These are phyloP conservation scores for Termitomyces sp. DNA, from an alignment of 1,284 basidiomycete species.

Conservation along the genomic window DNA sequence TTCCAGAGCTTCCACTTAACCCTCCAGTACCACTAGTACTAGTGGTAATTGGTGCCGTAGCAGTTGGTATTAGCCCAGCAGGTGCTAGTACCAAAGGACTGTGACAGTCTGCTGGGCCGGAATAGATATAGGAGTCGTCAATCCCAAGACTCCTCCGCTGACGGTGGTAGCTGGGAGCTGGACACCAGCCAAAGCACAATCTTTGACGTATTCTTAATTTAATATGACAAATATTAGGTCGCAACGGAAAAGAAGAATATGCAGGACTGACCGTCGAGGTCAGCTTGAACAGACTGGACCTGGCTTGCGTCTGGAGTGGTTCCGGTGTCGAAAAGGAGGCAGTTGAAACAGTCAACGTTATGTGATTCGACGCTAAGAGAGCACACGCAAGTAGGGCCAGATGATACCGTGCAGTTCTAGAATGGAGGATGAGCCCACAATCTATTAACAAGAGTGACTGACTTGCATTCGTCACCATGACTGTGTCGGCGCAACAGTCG, in stretches of 20 bases:
- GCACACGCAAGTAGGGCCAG: constrained; percentile 7
- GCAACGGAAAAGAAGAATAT: no score
- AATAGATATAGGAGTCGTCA: not conserved
- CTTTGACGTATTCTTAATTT: constrained; percentile 7
- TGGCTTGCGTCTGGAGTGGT: not conserved
- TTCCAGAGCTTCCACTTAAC: not conserved
- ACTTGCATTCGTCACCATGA: constrained; percentile 9
- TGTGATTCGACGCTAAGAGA: not conserved
- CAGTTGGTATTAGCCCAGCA: not conserved
- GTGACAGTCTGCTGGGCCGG: not conserved
- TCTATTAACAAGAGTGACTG: not conserved
- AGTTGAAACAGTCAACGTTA: constrained; percentile 14
- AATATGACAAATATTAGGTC: not conserved
- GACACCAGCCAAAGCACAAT: constrained; percentile 9
- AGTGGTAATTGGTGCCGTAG: not conserved
- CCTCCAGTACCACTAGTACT: not conserved
- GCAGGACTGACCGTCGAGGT: constrained; percentile 12
- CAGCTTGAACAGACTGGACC: constrained; percentile 2
- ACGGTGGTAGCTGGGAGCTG: constrained; percentile 10
- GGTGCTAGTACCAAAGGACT: not conserved
- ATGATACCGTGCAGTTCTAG: constrained; percentile 7
- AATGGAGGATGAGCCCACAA: not conserved
- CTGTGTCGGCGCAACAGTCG: constrained; percentile 7
- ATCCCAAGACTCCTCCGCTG: not conserved
- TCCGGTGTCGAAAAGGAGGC: constrained; percentile 7